Base-by-base conservation (phyloP, 352 stramenopile genomes). In the Pythium chondricola region DNA sequence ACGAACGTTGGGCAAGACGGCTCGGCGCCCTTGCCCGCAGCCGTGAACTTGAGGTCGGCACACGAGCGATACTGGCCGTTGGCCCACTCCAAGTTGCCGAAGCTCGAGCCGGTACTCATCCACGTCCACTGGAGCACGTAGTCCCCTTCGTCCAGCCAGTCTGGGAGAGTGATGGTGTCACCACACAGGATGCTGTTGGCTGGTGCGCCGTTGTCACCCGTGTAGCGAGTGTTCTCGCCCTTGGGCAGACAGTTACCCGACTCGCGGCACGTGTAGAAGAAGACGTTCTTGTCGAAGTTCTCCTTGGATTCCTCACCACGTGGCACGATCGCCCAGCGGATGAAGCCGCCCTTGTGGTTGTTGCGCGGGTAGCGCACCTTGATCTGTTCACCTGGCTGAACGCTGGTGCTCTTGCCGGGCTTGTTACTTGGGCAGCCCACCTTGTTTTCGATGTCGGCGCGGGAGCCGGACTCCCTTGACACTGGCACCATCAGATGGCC, bases 281-380 rank as follows among this genome's bases (percentile, higher is more conserved):
- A 61, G 11, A 45, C 39, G 45, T 61, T 65, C 29, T 42, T 32
- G 40, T 65, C 50, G 35, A 65, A 65, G 10, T n/a, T n/a, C 13
- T 46, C 50, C 40, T 57, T 57, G n/a, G 50, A 52, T 22, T 65
- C 57, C 38, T 65, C 11, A 1, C 57, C 57, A 0, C 21, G 20
- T 1, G 57, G 57, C 2, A 46, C 57, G 38, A 65, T 44, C 13
- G 57, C 26, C 48, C 50, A 65, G 40, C 51, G 51, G 37, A 65
- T 65, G 41, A 61, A 65, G 40, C 51, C 57, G 3, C 57, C 57
- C 8, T 56, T 30, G 44, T 65, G 57, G 46, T 58, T 65, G 52
- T 65, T 65, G 29, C 58, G 58, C 35, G 22, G 39, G 36, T 65
- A 60, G 36, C 58, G 52, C 20, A 65, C 58, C 18, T 65, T 41